A percentile compares a stretch with the other conserved stretches of the same genome.
Conservation (phyloP, 352 stramenopile genomes). For the Pythium rishiriense region DNA sequence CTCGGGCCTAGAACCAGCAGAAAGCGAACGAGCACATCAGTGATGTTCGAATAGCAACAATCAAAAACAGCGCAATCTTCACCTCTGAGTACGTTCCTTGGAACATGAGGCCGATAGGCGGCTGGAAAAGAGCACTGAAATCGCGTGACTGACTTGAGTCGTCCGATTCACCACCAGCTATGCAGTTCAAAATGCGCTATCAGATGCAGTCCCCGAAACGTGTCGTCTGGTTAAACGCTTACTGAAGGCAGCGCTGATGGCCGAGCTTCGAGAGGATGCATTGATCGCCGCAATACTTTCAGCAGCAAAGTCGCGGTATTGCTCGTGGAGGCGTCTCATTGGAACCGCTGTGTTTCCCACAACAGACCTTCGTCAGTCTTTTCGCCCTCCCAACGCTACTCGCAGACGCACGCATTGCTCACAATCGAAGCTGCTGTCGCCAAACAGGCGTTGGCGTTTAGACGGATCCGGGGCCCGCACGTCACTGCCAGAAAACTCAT, state of each 20-base stretch:
- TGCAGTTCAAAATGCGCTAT: no score
- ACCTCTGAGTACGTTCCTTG: conserved; percentile 78
- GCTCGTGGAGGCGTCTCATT: conserved; percentile 61
- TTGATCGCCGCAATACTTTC: conserved; percentile 82
- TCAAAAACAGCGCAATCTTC: conserved; percentile 2
- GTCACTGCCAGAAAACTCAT: conserved; percentile 33
- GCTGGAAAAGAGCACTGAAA: conserved; percentile 72
- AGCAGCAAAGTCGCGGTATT: conserved; percentile 79
- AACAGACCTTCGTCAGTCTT: conserved; percentile 3
- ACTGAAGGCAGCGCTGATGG: conserved; percentile 51
- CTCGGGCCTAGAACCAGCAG: conserved; percentile 44
- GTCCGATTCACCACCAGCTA: conserved; percentile 11
- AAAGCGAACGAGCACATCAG: neutral
- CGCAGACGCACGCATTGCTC: neutral
- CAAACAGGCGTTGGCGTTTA: conserved; percentile 81
- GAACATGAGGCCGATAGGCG: conserved; percentile 75
- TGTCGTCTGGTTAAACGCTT: neutral
- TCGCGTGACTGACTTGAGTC: conserved; percentile 39
- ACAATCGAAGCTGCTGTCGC: conserved; percentile 44
- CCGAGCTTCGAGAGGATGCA: conserved; percentile 24
- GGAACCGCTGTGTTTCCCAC: conserved; percentile 35
- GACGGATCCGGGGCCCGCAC: conserved; percentile 79
- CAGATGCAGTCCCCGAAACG: neutral
- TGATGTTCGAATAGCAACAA: neutral
- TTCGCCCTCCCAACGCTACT: neutral